phyloP scores from a whole-genome alignment of 768 basidiomycete genomes.

The Leucocoprinus birnbaumii region DNA sequence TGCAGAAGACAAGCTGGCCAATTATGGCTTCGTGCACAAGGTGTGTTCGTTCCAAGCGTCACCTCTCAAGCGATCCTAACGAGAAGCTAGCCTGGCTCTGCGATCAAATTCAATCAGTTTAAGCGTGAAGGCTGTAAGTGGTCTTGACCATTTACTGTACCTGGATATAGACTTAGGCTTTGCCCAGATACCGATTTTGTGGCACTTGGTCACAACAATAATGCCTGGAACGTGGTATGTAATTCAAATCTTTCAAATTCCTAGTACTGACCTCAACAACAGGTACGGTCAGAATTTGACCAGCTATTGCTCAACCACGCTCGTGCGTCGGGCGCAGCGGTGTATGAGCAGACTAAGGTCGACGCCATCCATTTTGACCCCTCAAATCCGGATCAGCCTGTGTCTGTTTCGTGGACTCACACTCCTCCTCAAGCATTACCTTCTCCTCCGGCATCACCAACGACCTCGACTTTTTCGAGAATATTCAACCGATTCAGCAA shows the following conservation, averaged over 20 bases:
- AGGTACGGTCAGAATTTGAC: conserved; percentile 64
- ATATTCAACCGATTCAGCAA: conserved; percentile 15
- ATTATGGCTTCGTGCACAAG: conserved; percentile 50
- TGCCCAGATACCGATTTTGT: conserved; percentile 58
- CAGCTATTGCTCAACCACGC: conserved; percentile 56
- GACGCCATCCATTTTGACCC: conserved; percentile 42
- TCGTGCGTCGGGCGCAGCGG: conserved; percentile 44
- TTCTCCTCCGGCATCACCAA: conserved; percentile 40
- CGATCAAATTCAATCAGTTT: conserved; percentile 61
- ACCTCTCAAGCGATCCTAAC: background rate
- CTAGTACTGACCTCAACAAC: background rate
- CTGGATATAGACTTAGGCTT: conserved; percentile 1
- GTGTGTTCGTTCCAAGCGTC: conserved; percentile 22
- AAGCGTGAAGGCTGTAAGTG: conserved; percentile 63
- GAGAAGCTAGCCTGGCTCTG: conserved; percentile 49
- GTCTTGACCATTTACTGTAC: conserved; percentile 1
- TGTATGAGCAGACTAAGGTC: conserved; percentile 55
- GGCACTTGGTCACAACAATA: conserved; percentile 50
- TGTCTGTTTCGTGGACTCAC: conserved; percentile 54
- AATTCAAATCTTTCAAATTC: background rate
- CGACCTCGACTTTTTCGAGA: conserved; percentile 22
- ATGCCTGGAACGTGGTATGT: conserved; percentile 61
- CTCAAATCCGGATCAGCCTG: conserved; percentile 37
- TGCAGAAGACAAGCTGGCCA: conserved; percentile 47
- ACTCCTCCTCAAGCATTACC: conserved; percentile 36